phyloP scores from a whole-genome alignment of 768 basidiomycete genomes.

The Rhizopogon vesiculosus region DNA sequence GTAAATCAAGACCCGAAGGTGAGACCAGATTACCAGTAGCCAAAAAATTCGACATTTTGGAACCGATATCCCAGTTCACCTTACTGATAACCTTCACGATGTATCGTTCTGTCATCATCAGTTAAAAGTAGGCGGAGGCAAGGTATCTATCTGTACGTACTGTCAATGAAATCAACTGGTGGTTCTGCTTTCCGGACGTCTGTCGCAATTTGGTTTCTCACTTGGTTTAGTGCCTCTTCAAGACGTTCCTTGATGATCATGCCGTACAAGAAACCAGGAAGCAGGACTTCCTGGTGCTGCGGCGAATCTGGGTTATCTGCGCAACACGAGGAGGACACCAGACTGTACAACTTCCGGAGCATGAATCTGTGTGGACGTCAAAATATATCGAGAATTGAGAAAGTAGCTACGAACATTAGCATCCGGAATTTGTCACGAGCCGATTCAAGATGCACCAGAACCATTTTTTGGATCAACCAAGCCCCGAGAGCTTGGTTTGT shows the following conservation, averaged over 20 bases:
- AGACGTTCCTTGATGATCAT: conserved; percentile 99
- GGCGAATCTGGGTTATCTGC: conserved; percentile 98
- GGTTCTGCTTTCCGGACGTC: conserved; percentile 76
- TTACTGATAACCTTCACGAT: conserved; percentile 68
- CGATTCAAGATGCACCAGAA: conserved; percentile 84
- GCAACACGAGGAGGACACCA: conserved; percentile 86
- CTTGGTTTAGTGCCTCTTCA: conserved; percentile 79
- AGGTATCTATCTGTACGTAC: conserved; percentile 39
- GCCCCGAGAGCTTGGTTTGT: conserved; percentile 74
- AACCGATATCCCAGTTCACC: conserved; percentile 89
- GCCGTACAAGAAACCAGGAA: conserved; percentile 87
- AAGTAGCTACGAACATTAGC: conserved; percentile 65
- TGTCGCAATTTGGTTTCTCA: conserved; percentile 60
- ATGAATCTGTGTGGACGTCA: conserved; percentile 67
- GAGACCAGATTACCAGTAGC: conserved; percentile 96
- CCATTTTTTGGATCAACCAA: conserved; percentile 78
- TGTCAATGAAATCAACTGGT: conserved; percentile 83
- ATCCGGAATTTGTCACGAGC: conserved; percentile 93
- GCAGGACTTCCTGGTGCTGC: conserved; percentile 95
- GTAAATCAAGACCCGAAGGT: conserved; percentile 91
- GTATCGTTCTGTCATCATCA: conserved; percentile 59
- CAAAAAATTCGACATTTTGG: conserved; percentile 88
- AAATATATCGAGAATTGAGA: not conserved
- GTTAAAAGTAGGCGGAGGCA: not conserved
- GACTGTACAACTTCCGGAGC: conserved; percentile 90